These are phyloP conservation scores for Trichocomaceae sp. DNA, from an alignment of 2,329 filamentous ascomycete species.

Conservation along the genomic window DNA sequence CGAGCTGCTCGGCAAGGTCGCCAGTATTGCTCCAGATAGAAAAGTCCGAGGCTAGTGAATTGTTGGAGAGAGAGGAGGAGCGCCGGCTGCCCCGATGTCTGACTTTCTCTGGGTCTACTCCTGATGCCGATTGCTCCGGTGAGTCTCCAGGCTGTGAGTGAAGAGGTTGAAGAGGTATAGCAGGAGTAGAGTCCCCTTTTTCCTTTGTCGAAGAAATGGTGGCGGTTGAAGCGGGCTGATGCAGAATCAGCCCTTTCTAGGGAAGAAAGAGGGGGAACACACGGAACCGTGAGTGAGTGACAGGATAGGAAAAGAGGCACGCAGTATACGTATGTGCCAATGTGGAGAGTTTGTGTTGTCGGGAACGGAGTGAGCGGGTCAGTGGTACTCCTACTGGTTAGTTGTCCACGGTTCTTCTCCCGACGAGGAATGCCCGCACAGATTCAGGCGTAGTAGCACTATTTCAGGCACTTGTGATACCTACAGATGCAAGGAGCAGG, in stretches of 20 bases:
- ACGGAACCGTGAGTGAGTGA: too few species aligned
- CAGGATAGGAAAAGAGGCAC: slow-evolving; percentile 2
- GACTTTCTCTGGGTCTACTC: slow-evolving; percentile 42
- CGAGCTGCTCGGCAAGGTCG: slow-evolving; percentile 87
- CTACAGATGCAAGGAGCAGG: slow-evolving; percentile 14
- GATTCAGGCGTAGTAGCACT: not conserved
- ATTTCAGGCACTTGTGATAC: slow-evolving; percentile 15
- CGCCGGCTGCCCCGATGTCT: slow-evolving; percentile 37
- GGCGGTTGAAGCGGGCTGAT: slow-evolving; percentile 67
- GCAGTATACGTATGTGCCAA: not conserved
- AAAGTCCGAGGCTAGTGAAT: slow-evolving; percentile 59
- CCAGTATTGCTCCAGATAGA: slow-evolving; percentile 90
- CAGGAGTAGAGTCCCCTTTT: slow-evolving; percentile 60
- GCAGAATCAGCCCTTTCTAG: slow-evolving; percentile 56
- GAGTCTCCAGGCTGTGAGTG: slow-evolving; percentile 27
- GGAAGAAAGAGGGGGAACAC: slow-evolving; percentile 1
- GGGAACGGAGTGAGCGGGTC: slow-evolving; percentile 8
- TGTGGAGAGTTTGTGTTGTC: slow-evolving; percentile 7
- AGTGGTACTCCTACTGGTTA: not conserved
- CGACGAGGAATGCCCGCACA: slow-evolving; percentile 5
- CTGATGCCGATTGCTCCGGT: slow-evolving; percentile 30
- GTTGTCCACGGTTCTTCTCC: slow-evolving; percentile 1
- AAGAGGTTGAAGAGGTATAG: slow-evolving; percentile 80
- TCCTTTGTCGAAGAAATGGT: slow-evolving; percentile 73
- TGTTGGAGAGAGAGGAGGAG: slow-evolving; percentile 45